Conservation (phyloP, 2,329 filamentous ascomycete genomes). For the Elsinoe ampelina region DNA sequence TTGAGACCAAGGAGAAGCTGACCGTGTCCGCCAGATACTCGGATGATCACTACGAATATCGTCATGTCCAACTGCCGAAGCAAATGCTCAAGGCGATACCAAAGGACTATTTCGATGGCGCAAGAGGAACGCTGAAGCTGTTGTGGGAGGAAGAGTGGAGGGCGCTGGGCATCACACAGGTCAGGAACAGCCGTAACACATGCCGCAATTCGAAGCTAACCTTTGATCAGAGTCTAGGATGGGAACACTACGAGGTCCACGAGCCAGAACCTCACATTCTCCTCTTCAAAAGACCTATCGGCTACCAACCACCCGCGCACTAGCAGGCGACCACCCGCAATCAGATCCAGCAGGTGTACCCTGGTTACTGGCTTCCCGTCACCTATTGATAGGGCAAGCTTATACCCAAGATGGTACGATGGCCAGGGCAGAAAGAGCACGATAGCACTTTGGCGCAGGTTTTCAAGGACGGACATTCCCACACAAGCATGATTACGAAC, state of each 20-base stretch:
- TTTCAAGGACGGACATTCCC: not conserved
- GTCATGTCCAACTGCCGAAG: conserved; percentile 95
- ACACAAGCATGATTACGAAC: not conserved
- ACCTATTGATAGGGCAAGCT: not conserved
- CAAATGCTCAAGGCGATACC: conserved; percentile 97
- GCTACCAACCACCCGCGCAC: conserved; percentile 62
- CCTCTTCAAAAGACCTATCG: conserved; percentile 91
- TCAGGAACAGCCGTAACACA: conserved; percentile 34
- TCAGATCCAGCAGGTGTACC: not conserved
- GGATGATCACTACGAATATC: conserved; percentile 88
- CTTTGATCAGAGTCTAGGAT: conserved; percentile 73
- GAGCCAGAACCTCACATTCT: conserved; percentile 98
- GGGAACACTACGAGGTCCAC: conserved; percentile 99
- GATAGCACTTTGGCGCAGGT: not conserved
- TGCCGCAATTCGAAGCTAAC: not conserved
- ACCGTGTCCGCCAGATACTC: conserved; percentile 58
- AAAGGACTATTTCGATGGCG: conserved; percentile 81
- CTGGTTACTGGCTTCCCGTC: not conserved
- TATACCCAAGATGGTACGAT: not conserved
- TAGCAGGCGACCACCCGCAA: conserved; percentile 14
- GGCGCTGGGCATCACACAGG: conserved; percentile 92
- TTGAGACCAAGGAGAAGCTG: not conserved
- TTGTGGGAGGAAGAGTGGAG: conserved; percentile 99
- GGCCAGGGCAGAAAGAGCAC: not conserved
- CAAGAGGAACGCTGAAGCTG: conserved; percentile 87